Base-by-base conservation (phyloP, 2,329 filamentous ascomycete species). In the Biscogniauxia marginata region DNA sequence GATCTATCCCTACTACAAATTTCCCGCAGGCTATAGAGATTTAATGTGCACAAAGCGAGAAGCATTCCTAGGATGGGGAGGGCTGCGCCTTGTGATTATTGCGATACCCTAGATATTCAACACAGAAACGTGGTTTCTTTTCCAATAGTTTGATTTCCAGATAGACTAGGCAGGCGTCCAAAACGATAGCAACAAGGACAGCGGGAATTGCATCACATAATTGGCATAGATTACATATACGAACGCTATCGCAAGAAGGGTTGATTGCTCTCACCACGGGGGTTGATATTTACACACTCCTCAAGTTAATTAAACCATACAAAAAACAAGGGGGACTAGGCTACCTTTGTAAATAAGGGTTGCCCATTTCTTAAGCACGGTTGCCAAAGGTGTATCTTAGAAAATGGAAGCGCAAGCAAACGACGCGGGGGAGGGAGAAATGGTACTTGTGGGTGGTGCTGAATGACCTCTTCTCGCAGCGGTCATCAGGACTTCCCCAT, bases 51-150 rank as follows among this genome's bases (percentile, higher is more conserved):
- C n/a, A 16, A 13, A 16, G 13, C 6, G 30, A 16, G 13, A n/a
- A n/a, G 30, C 43, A n/a, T 21, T 30, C 44, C 19, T 30, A 24
- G 13, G 19, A 23, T 45, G 25, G 16, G 4, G 46, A 20, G 46
- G 7, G 11, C 47, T 24, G 30, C 18, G 54, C 48, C 44, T 24
- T 45, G 47, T 48, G 22, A 39, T 16, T 50, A 51, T 52, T 47
- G 39, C 56, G 58, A 61, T 63, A 63, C 58, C 58, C 56, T 54
- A 58, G 30, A 54, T 58, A 58, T 39, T n/a, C 30, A 39, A n/a
- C 30, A 39, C 3, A 39, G 30, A 39, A 39, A 39, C 30, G 5
- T 16, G 39, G 44, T 46, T 44, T 46, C 48, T 47, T 51, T 53
- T 18, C 19, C 50, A 16, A 46, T 46, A 55, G n/a, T 25, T 3